A percentile compares a stretch with the other conserved stretches of the same genome.
phyloP scores from a whole-genome alignment of 306 rosid genomes.

The Chamaecrista fasciculata region DNA sequence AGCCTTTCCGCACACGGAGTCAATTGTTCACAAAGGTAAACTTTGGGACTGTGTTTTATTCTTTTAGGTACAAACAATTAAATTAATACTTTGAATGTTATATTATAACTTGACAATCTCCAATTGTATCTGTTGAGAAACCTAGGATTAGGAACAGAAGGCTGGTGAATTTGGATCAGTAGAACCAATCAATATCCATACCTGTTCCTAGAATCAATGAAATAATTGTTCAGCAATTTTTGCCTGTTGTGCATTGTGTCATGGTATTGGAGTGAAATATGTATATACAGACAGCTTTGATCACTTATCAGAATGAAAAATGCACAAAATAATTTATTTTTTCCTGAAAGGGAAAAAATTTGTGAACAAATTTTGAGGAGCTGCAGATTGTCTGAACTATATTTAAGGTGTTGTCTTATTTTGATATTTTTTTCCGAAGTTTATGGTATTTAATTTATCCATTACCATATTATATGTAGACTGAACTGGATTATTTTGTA shows the following conservation, averaged over 20 bases:
- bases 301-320: neutral
- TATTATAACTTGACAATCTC: neutral
- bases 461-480: neutral
- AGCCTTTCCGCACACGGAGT: slow-evolving; percentile 90
- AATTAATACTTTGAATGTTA: slow-evolving; percentile 5
- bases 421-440: slow-evolving; percentile 11
- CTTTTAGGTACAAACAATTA: neutral
- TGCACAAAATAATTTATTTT: neutral
- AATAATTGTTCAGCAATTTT: neutral
- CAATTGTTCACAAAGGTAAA: slow-evolving; percentile 79
- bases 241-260: neutral
- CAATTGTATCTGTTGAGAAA: slow-evolving; percentile 19
- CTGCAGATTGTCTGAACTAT: slow-evolving; percentile 16
- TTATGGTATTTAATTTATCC: neutral
- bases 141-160: slow-evolving; percentile 9
- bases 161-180: slow-evolving; percentile 12
- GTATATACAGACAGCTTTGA: neutral
- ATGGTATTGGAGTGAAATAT: neutral
- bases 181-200: neutral
- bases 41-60: slow-evolving; percentile 9
- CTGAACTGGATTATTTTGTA: slow-evolving; percentile 7
- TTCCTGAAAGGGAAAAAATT: neutral
- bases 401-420: slow-evolving; percentile 1
- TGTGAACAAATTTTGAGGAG: neutral
- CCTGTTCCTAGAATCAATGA: neutral